Percentiles rank a stretch among this genome's conserved stretches.
Evolutionary conservation across 2,329 filamentous ascomycete species (phyloP).

Genomic region (Colletotrichum melonis): DNA sequence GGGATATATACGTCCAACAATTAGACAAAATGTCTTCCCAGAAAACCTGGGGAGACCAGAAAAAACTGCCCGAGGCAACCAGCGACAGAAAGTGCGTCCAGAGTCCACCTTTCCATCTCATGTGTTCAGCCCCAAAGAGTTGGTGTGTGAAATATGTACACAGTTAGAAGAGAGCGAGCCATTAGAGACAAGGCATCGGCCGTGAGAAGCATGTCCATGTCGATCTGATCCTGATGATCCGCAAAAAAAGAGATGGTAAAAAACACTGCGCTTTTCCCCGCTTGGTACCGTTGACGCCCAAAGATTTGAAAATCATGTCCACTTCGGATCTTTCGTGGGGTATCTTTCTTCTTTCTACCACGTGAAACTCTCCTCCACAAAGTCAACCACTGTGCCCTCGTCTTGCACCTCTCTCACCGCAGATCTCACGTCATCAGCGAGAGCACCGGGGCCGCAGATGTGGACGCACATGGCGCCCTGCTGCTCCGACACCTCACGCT

Average conservation of each 20-base stretch:
- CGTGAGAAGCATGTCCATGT: conserved; percentile 23
- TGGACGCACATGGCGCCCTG: conserved; percentile 90
- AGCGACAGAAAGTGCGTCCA: not conserved
- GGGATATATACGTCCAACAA: conserved; percentile 35
- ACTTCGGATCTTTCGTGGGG: conserved; percentile 3
- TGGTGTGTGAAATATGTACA: conserved; percentile 35
- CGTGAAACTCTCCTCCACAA: conserved; percentile 82
- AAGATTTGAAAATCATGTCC: conserved; percentile 19
- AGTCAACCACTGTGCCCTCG: conserved; percentile 72
- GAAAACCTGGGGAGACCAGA: not conserved
- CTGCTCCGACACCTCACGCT: conserved; percentile 84
- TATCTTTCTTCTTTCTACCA: conserved; percentile 54
- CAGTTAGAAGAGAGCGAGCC: conserved; percentile 24
- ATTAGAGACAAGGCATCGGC: conserved; percentile 27
- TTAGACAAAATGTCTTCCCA: conserved; percentile 21
- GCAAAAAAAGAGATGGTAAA: not conserved
- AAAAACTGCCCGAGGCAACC: not conserved
- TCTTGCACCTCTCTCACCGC: conserved; percentile 75
- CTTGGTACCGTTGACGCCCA: conserved; percentile 35
- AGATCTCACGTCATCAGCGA: conserved; percentile 80
- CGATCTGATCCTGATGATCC: conserved; percentile 8
- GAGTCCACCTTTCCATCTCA: not conserved
- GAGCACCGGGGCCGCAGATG: conserved; percentile 79
- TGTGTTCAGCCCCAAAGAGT: conserved; percentile 9
- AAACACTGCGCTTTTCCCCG: conserved; percentile 23